Evolutionary conservation across 371 early-diverging fungal genomes (phyloP).

Genomic region (Saksenaea vasiformis): DNA sequence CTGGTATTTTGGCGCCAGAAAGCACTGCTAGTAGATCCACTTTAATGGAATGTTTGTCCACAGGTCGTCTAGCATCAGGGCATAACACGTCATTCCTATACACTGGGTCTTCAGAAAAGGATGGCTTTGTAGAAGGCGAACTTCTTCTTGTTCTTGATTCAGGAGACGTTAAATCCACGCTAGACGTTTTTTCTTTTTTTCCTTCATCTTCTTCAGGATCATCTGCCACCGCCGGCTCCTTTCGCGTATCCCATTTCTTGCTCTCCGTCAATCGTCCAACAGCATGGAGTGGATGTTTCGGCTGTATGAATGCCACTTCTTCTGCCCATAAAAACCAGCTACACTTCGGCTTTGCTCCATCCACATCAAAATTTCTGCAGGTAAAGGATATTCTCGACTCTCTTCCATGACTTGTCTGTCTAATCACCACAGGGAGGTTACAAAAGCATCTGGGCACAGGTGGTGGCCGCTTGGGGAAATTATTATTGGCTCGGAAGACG

Average conservation of each 20-base stretch:
- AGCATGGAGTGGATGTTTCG: neutral
- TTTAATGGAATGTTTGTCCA: neutral
- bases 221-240: neutral
- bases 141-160: too few species aligned
- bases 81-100: too few species aligned
- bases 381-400: constrained; percentile 19
- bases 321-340: constrained; percentile 30
- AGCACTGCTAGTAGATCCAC: neutral
- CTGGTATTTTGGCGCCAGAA: neutral
- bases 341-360: constrained; percentile 34
- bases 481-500: constrained; percentile 31
- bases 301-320: constrained; percentile 26
- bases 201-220: too few species aligned
- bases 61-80: too few species aligned
- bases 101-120: too few species aligned
- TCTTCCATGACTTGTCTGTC: neutral
- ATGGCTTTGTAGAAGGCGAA: too few species aligned
- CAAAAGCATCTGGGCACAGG: constrained; percentile 23
- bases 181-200: too few species aligned
- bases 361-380: constrained; percentile 29
- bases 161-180: too few species aligned
- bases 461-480: constrained; percentile 2
- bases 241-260: neutral
- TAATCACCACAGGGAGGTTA: constrained; percentile 10
- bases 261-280: neutral